Conservation (phyloP, 2,329 filamentous ascomycete species). For the Teratosphaeriaceae sp. region DNA sequence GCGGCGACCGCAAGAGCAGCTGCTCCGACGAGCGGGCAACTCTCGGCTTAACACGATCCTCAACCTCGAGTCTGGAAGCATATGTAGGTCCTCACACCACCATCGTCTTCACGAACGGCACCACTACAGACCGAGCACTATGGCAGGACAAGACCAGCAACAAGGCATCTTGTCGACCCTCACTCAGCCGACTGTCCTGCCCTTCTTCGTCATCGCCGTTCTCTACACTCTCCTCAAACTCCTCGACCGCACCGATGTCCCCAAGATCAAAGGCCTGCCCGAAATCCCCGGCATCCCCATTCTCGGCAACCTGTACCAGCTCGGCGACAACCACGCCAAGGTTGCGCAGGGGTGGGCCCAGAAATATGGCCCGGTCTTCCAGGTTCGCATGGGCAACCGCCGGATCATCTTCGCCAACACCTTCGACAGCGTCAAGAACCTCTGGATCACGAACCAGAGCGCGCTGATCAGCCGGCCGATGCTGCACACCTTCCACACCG, state of each 20-base stretch:
- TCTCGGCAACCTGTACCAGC: slow-evolving; percentile 40
- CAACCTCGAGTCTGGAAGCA: not conserved
- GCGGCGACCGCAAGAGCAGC: no score
- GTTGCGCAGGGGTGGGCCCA: slow-evolving; percentile 41
- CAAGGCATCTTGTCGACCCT: slow-evolving; percentile 24
- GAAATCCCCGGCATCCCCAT: slow-evolving; percentile 43
- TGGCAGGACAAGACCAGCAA: slow-evolving; percentile 20
- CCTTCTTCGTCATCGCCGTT: slow-evolving; percentile 35
- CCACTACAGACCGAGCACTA: slow-evolving; percentile 6
- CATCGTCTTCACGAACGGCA: not conserved
- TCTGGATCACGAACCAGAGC: slow-evolving; percentile 76
- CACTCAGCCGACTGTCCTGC: slow-evolving; percentile 34
- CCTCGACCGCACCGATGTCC: slow-evolving; percentile 41
- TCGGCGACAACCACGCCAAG: slow-evolving; percentile 41
- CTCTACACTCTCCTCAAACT: slow-evolving; percentile 35
- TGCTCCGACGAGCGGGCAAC: not conserved
- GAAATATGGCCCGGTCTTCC: slow-evolving; percentile 45
- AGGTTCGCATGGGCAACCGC: slow-evolving; percentile 57
- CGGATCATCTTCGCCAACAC: slow-evolving; percentile 72
- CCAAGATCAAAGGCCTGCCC: slow-evolving; percentile 43
- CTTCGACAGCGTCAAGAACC: slow-evolving; percentile 64
- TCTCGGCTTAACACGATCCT: slow-evolving; percentile 1
- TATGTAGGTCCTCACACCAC: slow-evolving; percentile 1
- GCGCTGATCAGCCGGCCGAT: slow-evolving; percentile 70
- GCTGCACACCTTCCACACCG: slow-evolving; percentile 74